Evolutionary conservation across 1,284 basidiomycete genomes (phyloP).

Genomic region (Coniophora puteana): DNA sequence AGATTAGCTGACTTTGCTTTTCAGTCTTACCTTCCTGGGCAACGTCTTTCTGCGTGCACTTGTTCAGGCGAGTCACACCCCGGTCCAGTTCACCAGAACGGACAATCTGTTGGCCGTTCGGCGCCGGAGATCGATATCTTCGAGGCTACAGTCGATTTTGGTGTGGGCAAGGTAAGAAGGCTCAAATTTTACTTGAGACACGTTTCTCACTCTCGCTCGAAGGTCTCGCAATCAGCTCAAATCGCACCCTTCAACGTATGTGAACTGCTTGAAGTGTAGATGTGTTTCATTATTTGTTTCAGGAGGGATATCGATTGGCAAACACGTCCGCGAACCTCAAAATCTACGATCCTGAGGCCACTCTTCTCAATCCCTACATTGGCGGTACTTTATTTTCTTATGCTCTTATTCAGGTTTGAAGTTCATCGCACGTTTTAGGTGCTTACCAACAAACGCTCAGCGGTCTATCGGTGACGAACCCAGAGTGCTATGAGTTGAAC

Average conservation of each 20-base stretch:
- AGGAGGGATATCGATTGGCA: slow-evolving; percentile 27
- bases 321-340: slow-evolving; percentile 23
- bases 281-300: neutral
- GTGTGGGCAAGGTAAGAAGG: slow-evolving; percentile 24
- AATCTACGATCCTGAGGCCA: slow-evolving; percentile 24
- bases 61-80: slow-evolving; percentile 82
- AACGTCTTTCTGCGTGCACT: slow-evolving; percentile 78
- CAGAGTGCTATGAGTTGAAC: slow-evolving; percentile 27
- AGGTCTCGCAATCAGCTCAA: slow-evolving; percentile 32
- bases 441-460: slow-evolving; percentile 31
- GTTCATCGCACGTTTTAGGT: slow-evolving; percentile 13
- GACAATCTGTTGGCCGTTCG: slow-evolving; percentile 63
- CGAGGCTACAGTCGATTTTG: slow-evolving; percentile 26
- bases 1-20: neutral
- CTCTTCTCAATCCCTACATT: slow-evolving; percentile 24
- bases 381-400: no score
- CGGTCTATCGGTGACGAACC: slow-evolving; percentile 24
- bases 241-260: slow-evolving; percentile 32
- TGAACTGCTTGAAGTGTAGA: neutral
- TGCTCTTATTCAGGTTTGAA: neutral
- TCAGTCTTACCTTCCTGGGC: slow-evolving; percentile 75
- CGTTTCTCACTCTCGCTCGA: neutral
- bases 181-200: neutral
- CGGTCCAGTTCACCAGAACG: slow-evolving; percentile 63
- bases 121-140: slow-evolving; percentile 74